Evolutionary conservation across 1,139 yeast genomes (phyloP).

Genomic region (Kodamaea arcana): DNA sequence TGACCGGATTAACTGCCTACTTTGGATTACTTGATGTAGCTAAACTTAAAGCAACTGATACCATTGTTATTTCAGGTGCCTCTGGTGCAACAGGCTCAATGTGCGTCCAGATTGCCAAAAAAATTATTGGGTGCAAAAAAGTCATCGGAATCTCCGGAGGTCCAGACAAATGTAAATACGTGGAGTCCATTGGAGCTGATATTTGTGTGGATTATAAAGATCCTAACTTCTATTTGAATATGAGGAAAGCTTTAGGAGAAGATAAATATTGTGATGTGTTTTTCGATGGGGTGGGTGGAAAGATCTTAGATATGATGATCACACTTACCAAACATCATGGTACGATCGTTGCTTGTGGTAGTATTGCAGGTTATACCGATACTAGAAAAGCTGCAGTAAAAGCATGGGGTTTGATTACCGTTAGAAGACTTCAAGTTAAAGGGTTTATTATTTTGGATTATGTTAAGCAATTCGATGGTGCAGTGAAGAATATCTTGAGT

Average conservation of each 20-base stretch:
- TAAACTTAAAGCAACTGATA: conserved; percentile 21
- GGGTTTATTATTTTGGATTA: conserved; percentile 22
- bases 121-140: conserved; percentile 22
- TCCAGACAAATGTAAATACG: conserved; percentile 25
- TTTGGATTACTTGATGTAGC: conserved; percentile 25
- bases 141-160: conserved; percentile 32
- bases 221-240: conserved; percentile 10
- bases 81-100: conserved; percentile 31
- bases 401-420: conserved; percentile 24
- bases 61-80: conserved; percentile 29
- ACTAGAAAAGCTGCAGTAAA: conserved; percentile 19
- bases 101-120: conserved; percentile 29
- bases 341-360: conserved; percentile 26
- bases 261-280: conserved; percentile 25
- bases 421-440: conserved; percentile 18
- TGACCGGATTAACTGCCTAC: conserved; percentile 31
- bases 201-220: conserved; percentile 22
- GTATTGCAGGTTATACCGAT: conserved; percentile 33
- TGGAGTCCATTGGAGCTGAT: conserved; percentile 30
- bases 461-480: conserved; percentile 10
- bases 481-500: conserved; percentile 10
- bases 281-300: conserved; percentile 25
- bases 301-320: conserved; percentile 17
- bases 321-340: conserved; percentile 19
- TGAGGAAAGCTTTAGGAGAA: conserved; percentile 13